A percentile compares a stretch with the other conserved stretches of the same genome.
Conservation (phyloP, 805 yeast species). For the Candida insectorum region DNA sequence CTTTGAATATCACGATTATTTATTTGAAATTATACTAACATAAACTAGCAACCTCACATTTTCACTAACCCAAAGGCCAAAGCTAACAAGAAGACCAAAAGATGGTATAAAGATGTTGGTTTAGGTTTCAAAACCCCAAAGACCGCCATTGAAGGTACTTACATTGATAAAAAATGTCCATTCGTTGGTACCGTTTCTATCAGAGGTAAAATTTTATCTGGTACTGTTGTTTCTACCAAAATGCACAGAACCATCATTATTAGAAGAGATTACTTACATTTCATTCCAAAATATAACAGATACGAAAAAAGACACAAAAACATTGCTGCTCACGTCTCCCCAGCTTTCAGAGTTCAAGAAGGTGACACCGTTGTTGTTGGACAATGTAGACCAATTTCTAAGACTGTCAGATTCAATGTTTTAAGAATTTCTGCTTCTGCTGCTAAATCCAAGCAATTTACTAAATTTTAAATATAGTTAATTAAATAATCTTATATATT, state of each 20-base stretch:
- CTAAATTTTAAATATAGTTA: constrained; percentile 73
- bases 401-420: constrained; percentile 99
- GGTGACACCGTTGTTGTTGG: constrained; percentile 99
- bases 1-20: too few relatives aligned
- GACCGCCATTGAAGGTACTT: constrained; percentile 96
- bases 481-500: constrained; percentile 3
- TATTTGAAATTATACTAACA: constrained; percentile 20
- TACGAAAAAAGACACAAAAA: constrained; percentile 99
- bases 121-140: constrained; percentile 99
- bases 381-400: constrained; percentile 99
- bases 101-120: constrained; percentile 99
- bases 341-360: constrained; percentile 99
- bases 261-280: constrained; percentile 99
- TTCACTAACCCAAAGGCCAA: constrained; percentile 99
- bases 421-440: constrained; percentile 88
- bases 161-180: constrained; percentile 99
- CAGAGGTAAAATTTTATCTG: constrained; percentile 99
- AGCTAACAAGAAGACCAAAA: constrained; percentile 98
- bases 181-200: constrained; percentile 94
- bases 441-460: constrained; percentile 90
- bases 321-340: constrained; percentile 99
- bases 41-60: constrained; percentile 95
- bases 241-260: constrained; percentile 99
- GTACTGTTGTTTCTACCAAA: constrained; percentile 99
- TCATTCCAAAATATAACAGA: constrained; percentile 99